Evolutionary conservation across 2,329 filamentous ascomycete genomes (phyloP), one percentile per base, ranked within the genome.

Genomic region (Pseudogymnoascus sp.): DNA sequence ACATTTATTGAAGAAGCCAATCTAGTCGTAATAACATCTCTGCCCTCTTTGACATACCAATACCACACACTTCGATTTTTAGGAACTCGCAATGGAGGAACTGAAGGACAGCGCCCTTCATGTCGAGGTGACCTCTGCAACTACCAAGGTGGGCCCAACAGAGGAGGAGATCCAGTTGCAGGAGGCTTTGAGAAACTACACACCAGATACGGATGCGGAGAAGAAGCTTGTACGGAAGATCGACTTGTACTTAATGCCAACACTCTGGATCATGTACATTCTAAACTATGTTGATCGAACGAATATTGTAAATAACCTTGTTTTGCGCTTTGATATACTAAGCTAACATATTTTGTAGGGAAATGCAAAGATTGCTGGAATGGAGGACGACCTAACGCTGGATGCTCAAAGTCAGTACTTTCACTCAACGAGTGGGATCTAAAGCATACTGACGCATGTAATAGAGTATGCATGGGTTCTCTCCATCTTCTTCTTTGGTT

Each of bases 261-360:
- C 79, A 59, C 72, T 85, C 1, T 74, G 80, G 47, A 61, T 82
- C 54, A 80, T 84, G 74, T 84, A 82, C 64, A 74, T 83, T 3
- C 73, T 84, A 61, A 82, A 81, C 69, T 83, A 81, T 66, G 73
- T 83, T 16, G 81, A 83, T 65, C 74, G 66, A 22, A 74, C 71
- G 62, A 84, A 84, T 64, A 74, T 84, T 30, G 65, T 67, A 57
- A 41, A n/a, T 59, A 18, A 36, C 20, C 4, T 28, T 35, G 16
- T 20, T 36, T n/a, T 22, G 16, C 36, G 33, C 16, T n/a, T 37
- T n/a, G 5, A 22, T 18, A 20, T 6, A 11, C 20, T 11, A 36
- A 25, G 47, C 57, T 63, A 58, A 62, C 36, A 38, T 47, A 35
- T 16, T 3, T 35, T 4, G 9, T 18, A 67, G 1, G 78, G 81